phyloP scores from a whole-genome alignment of 2,329 filamentous ascomycete species.

The Beauveria australis region DNA sequence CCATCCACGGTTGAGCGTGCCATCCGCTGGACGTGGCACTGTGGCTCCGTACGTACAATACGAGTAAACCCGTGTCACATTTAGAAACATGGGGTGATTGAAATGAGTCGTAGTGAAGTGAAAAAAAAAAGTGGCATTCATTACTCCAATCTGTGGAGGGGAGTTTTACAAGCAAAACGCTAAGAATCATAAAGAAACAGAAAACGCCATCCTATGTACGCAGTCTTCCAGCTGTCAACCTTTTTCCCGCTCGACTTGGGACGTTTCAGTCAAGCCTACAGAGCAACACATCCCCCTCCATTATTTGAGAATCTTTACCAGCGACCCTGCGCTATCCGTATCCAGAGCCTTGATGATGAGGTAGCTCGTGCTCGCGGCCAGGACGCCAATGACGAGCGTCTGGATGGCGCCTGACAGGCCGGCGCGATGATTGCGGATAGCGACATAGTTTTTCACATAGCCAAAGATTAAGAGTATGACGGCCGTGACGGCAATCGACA shows the following conservation, averaged over 20 bases:
- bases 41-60: too few relatives aligned
- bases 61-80: neutral
- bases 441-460: conserved; percentile 53
- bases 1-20: too few relatives aligned
- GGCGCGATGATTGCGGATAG: conserved; percentile 41
- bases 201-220: neutral
- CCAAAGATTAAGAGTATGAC: conserved; percentile 55
- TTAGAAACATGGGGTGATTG: neutral
- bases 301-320: neutral
- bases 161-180: neutral
- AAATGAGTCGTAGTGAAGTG: neutral
- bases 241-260: neutral
- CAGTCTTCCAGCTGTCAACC: neutral
- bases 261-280: neutral
- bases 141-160: neutral
- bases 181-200: neutral
- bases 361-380: conserved; percentile 60
- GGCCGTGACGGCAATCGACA: conserved; percentile 53
- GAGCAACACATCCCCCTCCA: too few relatives aligned
- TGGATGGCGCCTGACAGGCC: conserved; percentile 53
- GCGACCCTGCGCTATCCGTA: neutral
- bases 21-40: too few relatives aligned
- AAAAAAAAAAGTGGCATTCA: neutral
- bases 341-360: conserved; percentile 52
- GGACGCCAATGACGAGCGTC: conserved; percentile 55